These are phyloP conservation scores for Hypoxylon subgilvum DNA, from an alignment of 495 filamentous ascomycete genomes.

Conservation along the genomic window DNA sequence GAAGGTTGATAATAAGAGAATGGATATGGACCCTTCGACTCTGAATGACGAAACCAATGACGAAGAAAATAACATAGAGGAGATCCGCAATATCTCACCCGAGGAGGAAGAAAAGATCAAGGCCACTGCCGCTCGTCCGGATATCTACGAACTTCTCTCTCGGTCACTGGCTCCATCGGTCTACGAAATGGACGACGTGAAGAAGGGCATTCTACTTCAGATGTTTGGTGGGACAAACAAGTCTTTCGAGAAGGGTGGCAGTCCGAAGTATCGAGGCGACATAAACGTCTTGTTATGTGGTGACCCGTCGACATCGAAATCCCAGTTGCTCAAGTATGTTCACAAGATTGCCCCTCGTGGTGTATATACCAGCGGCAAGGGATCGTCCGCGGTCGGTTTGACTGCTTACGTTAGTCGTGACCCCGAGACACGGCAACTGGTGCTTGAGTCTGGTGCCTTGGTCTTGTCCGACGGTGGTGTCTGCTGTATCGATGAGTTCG, in stretches of 20 bases:
- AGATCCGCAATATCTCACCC: conserved; percentile 81
- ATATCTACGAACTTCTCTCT: conserved; percentile 92
- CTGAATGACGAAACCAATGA: conserved; percentile 79
- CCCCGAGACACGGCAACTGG: conserved; percentile 90
- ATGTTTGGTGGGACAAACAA: conserved; percentile 99
- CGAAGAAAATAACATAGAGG: conserved; percentile 73
- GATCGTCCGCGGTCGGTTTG: conserved; percentile 96
- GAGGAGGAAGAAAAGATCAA: conserved; percentile 92
- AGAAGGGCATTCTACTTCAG: conserved; percentile 96
- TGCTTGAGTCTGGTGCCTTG: conserved; percentile 94
- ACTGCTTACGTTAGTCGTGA: conserved; percentile 97
- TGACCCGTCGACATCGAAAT: conserved; percentile 96
- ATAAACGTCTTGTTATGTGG: conserved; percentile 97
- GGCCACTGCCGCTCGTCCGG: conserved; percentile 75
- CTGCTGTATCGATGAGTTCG: conserved; percentile 99
- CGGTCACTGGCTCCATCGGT: conserved; percentile 92
- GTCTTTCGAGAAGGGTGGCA: conserved; percentile 93
- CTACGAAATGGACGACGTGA: conserved; percentile 98
- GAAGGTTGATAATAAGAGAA: conserved; percentile 90
- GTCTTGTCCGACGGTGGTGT: conserved; percentile 95
- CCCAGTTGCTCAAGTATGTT: conserved; percentile 89
- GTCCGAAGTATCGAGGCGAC: conserved; percentile 92
- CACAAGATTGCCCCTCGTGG: conserved; percentile 97
- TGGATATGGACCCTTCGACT: conserved; percentile 90
- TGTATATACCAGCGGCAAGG: conserved; percentile 96